Base-by-base conservation (phyloP, 805 yeast species). In the Suhomyces sp. region DNA sequence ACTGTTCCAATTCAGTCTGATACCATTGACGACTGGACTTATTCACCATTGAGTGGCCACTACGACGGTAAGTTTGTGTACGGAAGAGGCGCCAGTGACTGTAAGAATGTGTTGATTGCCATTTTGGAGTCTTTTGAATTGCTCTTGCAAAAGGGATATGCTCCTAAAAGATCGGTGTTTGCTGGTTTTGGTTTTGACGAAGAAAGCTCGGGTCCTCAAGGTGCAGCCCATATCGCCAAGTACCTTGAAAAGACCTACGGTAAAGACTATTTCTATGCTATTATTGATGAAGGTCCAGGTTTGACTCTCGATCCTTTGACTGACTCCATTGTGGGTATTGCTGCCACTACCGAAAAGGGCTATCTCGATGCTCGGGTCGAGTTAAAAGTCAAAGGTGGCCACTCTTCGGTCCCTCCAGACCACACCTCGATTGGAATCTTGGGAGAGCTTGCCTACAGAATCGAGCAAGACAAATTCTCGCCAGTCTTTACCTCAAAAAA, bases 81-180 rank as follows among this genome's bases (percentile, higher is more conserved):
- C 80, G 96, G 96, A 2, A 79, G 96, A 61, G 97, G 97, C 40
- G 66, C 88, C 2, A 68, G 78, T 44, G 97, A 90, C 66, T 85
- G 90, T 65, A 90, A 90, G 67, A 85, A 85, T 64, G 69, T 84
- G 35, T 72, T 90, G 47, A 73, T 86, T 55, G 87, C 84, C 1
- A 78, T 86, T 47, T 65, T 88, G 63, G 92, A 88, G 64, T 77
- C 91, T 1, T 65, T 82, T n/a, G 67, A 71, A 48, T 67, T 87
- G 33, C 62, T 88, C 27, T 60, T 69, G 33, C 67, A 69, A 19
- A 76, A 75, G 17, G 84, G 77, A 1, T 87, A 76, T 69, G 52
- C 63, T 44, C 89, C 91, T n/a, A 66, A 76, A 49, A 81, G 96
- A 67, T 78, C 89, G 1, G 65, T 88, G 13, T 56, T 89, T 9